Conservation (phyloP, 1,284 basidiomycete genomes). For the Mycena citricolor region DNA sequence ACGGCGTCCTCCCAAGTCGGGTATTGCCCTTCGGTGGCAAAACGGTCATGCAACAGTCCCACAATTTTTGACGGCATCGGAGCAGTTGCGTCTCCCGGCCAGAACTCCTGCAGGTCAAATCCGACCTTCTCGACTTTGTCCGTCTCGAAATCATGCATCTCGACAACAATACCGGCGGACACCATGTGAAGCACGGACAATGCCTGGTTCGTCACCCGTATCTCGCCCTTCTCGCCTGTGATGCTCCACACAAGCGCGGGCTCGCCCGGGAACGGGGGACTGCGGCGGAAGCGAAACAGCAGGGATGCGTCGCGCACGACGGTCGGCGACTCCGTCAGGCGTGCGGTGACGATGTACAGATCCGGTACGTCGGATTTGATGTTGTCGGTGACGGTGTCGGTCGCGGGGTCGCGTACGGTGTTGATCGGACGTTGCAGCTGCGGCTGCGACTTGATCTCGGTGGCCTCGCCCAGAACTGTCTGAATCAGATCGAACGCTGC, state of each 20-base stretch:
- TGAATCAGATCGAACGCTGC: constrained; percentile 13
- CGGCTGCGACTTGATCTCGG: background rate
- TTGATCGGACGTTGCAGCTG: constrained; percentile 8
- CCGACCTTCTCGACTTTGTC: constrained; percentile 2
- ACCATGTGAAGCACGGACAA: background rate
- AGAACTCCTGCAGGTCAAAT: constrained; percentile 9
- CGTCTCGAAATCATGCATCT: constrained; percentile 9
- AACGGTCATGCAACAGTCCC: constrained; percentile 13
- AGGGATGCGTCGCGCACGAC: constrained; percentile 8
- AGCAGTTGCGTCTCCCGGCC: constrained; percentile 18
- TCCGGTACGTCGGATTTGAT: constrained; percentile 12
- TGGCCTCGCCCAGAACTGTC: constrained; percentile 8
- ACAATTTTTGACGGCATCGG: background rate
- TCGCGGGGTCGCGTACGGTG: constrained; percentile 4
- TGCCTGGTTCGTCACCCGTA: constrained; percentile 5
- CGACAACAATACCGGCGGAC: background rate
- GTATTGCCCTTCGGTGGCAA: constrained; percentile 7
- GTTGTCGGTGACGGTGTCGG: constrained; percentile 3
- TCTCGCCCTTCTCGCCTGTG: constrained; percentile 15
- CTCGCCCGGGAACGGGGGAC: constrained; percentile 1
- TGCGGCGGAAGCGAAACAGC: constrained; percentile 10
- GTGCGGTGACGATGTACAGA: constrained; percentile 4
- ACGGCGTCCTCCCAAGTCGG: constrained; percentile 17
- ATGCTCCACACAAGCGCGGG: constrained; percentile 8
- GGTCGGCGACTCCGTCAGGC: constrained; percentile 1